Evolutionary conservation across 495 filamentous ascomycete genomes (phyloP).

Genomic region (Aspergillus saccharolyticus): DNA sequence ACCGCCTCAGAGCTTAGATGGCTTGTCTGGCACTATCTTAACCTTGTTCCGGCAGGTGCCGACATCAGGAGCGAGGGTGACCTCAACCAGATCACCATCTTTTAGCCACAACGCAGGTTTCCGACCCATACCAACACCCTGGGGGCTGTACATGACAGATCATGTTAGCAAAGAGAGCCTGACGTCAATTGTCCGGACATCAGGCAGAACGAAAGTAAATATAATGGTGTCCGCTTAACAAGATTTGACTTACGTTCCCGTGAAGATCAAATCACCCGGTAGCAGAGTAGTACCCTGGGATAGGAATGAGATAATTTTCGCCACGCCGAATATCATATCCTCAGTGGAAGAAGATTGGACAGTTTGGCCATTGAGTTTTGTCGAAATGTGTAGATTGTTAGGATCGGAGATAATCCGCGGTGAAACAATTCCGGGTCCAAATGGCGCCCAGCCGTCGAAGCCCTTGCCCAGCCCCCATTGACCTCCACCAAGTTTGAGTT

Average conservation of each 20-base stretch:
- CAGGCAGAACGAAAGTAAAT: neutral
- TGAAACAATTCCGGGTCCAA: conserved; percentile 74
- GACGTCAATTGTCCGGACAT: neutral
- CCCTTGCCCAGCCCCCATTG: conserved; percentile 83
- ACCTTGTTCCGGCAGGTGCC: conserved; percentile 62
- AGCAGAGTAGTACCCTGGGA: conserved; percentile 72
- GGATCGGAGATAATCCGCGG: conserved; percentile 63
- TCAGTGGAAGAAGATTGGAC: conserved; percentile 70
- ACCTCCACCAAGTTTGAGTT: conserved; percentile 69
- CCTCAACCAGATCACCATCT: conserved; percentile 74
- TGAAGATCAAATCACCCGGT: conserved; percentile 80
- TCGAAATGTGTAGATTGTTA: conserved; percentile 59
- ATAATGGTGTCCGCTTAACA: neutral
- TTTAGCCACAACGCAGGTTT: conserved; percentile 72
- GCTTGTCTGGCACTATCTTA: conserved; percentile 56
- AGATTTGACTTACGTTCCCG: conserved; percentile 63
- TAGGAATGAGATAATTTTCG: conserved; percentile 67
- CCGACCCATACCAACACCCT: conserved; percentile 74
- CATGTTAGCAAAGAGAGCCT: conserved; percentile 10
- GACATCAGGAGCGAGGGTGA: conserved; percentile 59
- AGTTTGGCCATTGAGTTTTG: conserved; percentile 64
- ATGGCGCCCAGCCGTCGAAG: conserved; percentile 87
- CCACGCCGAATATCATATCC: conserved; percentile 80
- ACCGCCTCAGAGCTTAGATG: conserved; percentile 46
- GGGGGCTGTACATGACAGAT: conserved; percentile 42